A percentile compares a stretch with the other conserved stretches of the same genome.
phyloP scores from a whole-genome alignment of 805 yeast genomes.

The Candida ascalaphidarum region DNA sequence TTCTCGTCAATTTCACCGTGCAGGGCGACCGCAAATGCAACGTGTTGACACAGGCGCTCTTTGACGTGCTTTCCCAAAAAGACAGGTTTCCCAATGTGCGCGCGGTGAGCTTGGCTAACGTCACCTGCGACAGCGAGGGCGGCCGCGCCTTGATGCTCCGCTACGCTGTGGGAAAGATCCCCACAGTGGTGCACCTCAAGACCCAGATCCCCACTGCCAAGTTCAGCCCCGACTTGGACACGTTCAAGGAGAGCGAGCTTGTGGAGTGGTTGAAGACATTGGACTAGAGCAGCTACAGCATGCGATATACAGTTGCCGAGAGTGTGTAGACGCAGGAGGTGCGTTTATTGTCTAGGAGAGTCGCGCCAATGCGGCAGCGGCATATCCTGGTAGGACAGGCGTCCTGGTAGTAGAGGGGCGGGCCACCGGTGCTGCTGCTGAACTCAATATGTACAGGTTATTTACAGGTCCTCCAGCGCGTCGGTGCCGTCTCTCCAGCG shows the following conservation, averaged over 20 bases:
- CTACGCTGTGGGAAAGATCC: slow-evolving; percentile 49
- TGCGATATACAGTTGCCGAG: no score
- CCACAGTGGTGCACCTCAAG: slow-evolving; percentile 57
- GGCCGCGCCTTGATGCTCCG: slow-evolving; percentile 50
- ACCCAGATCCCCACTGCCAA: slow-evolving; percentile 49
- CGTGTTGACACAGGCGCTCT: slow-evolving; percentile 54
- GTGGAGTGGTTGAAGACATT: slow-evolving; percentile 20
- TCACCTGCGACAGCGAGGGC: slow-evolving; percentile 61
- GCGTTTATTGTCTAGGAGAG: no score
- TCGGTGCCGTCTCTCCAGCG: slow-evolving; percentile 95
- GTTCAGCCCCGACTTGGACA: slow-evolving; percentile 13
- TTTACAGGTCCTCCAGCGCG: no score
- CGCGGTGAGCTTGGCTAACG: slow-evolving; percentile 55
- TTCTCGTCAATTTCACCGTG: slow-evolving; percentile 63
- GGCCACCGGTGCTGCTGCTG: no score
- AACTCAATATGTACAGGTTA: no score
- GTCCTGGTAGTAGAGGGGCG: no score
- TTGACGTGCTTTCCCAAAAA: slow-evolving; percentile 20
- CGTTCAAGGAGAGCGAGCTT: slow-evolving; percentile 19
- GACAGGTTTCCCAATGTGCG: slow-evolving; percentile 20
- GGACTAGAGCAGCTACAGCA: slow-evolving; percentile 4
- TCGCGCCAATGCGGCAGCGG: no score
- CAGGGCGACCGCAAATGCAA: slow-evolving; percentile 58
- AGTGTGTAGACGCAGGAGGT: no score
- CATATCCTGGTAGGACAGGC: no score